Percentiles rank a stretch among this genome's conserved stretches.
These are phyloP conservation scores for Royoungia palumana DNA, from an alignment of 768 basidiomycete genomes.

Conservation along the genomic window DNA sequence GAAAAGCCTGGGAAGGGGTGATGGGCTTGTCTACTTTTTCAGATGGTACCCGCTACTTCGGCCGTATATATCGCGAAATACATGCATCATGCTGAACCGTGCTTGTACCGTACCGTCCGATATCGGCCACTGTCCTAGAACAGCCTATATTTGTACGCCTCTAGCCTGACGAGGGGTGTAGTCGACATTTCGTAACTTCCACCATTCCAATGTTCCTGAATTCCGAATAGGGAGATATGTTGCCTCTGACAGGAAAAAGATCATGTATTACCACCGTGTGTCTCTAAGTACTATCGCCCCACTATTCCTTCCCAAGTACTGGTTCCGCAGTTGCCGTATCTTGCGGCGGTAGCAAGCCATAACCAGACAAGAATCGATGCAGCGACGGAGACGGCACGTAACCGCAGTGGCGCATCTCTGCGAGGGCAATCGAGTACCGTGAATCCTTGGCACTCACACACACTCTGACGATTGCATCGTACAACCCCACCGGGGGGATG, in stretches of 20 bases:
- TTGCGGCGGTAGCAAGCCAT: constrained; percentile 4
- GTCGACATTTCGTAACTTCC: neutral
- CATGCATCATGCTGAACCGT: constrained; percentile 26
- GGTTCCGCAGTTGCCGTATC: neutral
- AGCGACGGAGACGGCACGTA: constrained; percentile 38
- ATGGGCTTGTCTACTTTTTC: constrained; percentile 22
- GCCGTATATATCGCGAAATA: constrained; percentile 32
- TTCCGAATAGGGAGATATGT: too few species aligned
- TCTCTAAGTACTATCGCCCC: neutral
- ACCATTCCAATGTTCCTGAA: too few species aligned
- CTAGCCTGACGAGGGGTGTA: neutral
- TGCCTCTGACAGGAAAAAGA: neutral
- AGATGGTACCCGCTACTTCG: constrained; percentile 21
- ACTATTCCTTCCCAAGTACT: neutral
- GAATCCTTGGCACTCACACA: constrained; percentile 56
- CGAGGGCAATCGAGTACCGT: constrained; percentile 59
- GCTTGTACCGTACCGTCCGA: constrained; percentile 4
- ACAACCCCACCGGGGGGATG: constrained; percentile 52
- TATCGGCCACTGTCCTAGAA: neutral
- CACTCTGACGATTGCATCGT: constrained; percentile 56
- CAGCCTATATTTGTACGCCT: constrained; percentile 6
- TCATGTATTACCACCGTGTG: neutral
- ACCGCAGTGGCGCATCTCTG: constrained; percentile 68
- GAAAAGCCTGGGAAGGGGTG: constrained; percentile 12
- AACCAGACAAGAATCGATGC: constrained; percentile 29